Conservation (phyloP, 192 early-diverging fungal genomes). For the Dimargaris cristalligena region DNA sequence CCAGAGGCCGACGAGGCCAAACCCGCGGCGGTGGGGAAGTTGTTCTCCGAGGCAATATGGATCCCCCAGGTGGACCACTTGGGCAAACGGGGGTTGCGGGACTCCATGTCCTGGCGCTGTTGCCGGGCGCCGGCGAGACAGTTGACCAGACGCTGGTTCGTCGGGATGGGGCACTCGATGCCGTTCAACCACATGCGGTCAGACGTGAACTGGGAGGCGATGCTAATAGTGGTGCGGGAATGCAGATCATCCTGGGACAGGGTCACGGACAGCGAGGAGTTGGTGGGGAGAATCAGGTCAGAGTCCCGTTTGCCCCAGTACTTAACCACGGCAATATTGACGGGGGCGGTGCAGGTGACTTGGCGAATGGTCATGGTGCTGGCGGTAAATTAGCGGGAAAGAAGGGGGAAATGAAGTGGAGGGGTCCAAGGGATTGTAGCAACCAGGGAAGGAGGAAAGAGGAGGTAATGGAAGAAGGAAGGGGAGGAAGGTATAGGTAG, state of each 20-base stretch:
- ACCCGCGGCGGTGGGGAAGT: constrained; percentile 98
- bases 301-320: constrained; percentile 98
- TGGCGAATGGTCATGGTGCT: constrained; percentile 8
- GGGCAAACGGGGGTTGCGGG: constrained; percentile 11
- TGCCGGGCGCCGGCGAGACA: constrained; percentile 61
- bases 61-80: constrained; percentile 44
- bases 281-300: constrained; percentile 83
- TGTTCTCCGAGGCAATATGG: constrained; percentile 93
- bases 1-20: constrained; percentile 94
- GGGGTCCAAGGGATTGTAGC: not conserved
- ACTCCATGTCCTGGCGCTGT: constrained; percentile 54
- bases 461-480: too few relatives aligned
- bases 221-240: constrained; percentile 81
- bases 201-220: constrained; percentile 32
- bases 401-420: not conserved
- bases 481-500: too few relatives aligned
- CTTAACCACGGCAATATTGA: constrained; percentile 99
- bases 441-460: too few relatives aligned
- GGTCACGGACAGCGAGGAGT: constrained; percentile 92
- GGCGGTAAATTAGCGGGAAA: not conserved
- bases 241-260: constrained; percentile 92
- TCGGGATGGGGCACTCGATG: constrained; percentile 61
- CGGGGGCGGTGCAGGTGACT: constrained; percentile 85
- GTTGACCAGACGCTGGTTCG: constrained; percentile 68
- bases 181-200: constrained; percentile 97